Evolutionary conservation across 345 rosid genomes (phyloP), one percentile per base, ranked within the genome.

Genomic region (Pistacia atlantica): DNA sequence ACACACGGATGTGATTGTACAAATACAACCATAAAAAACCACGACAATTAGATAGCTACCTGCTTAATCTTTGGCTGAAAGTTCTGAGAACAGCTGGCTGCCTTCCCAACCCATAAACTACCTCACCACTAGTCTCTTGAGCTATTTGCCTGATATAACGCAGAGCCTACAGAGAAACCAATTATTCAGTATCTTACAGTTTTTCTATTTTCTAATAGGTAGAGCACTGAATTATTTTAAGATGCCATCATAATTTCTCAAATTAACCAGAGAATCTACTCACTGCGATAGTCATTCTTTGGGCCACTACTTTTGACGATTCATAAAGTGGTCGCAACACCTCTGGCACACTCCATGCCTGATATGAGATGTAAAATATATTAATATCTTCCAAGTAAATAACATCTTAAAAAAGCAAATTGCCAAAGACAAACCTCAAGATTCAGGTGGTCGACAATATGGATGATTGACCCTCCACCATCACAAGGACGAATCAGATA

Each of bases 301-400:
- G 99, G 9, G 99, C 99, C 42, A 97, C 89, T 16, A 90, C 89
- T 88, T 89, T 94, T 4, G 97, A 94, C 60, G 99, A 97, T 84
- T 94, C 97, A 46, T 97, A 97, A 18, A 97, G 93, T 1, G 99
- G 97, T 37, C 98, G 89, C 65, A 97, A 89, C 68, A 97, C 99
- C 84, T 97, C 99, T 2, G 99, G 99, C 74, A 94, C 99, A 75
- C 95, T 92, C 99, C 98, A 94, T 14, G 97, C 98, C 99, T 97
- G 78, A 58, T 72, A 78, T 48, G 71, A 75, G 8, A 66, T 10
- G 33, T 1, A 56, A 51, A 51, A 58, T 58, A 72, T 51, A 17
- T 73, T 38, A 65, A 49, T 38, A 22, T 38, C 55, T 55, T 33
- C 45, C 56, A n/a, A 7, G 16, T 4, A 45, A 74, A 57, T 46